A percentile compares a stretch with the other conserved stretches of the same genome.
Conservation (phyloP, 139 green algal species). For the Chlamydomonas sp. region DNA sequence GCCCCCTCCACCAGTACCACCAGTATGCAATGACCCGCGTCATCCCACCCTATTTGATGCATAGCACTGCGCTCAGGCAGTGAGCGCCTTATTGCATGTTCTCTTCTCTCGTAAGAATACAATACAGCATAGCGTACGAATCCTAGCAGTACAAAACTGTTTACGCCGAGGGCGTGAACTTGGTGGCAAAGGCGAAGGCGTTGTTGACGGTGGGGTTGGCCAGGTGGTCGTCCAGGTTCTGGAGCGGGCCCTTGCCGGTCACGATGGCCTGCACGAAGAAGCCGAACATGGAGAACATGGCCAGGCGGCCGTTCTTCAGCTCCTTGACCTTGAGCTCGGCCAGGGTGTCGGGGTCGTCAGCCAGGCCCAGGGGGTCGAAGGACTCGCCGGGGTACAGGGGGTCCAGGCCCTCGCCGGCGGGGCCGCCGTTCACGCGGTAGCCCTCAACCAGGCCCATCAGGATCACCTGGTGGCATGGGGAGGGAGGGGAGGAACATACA, state of each 20-base stretch:
- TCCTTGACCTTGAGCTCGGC: conserved; percentile 87
- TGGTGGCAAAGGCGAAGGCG: conserved; percentile 66
- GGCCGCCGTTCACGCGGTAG: conserved; percentile 83
- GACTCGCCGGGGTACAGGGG: conserved; percentile 68
- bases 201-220: conserved; percentile 73
- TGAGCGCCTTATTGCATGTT: too few relatives aligned
- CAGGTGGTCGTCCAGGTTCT: conserved; percentile 79
- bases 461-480: conserved; percentile 52
- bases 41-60: too few relatives aligned
- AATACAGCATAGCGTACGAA: background rate
- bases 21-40: too few relatives aligned
- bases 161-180: conserved; percentile 57
- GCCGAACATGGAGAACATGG: conserved; percentile 86
- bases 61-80: too few relatives aligned
- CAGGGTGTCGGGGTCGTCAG: conserved; percentile 86
- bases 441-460: conserved; percentile 87
- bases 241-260: conserved; percentile 52
- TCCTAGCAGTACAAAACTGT: background rate
- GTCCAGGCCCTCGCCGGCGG: conserved; percentile 78
- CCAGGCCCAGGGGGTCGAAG: conserved; percentile 92
- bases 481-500: background rate
- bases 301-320: conserved; percentile 95
- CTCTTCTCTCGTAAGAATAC: too few relatives aligned
- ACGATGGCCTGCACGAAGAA: conserved; percentile 70
- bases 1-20: too few relatives aligned